These are phyloP conservation scores for Leccinum broughii DNA, from an alignment of 768 basidiomycete genomes.

Conservation along the genomic window DNA sequence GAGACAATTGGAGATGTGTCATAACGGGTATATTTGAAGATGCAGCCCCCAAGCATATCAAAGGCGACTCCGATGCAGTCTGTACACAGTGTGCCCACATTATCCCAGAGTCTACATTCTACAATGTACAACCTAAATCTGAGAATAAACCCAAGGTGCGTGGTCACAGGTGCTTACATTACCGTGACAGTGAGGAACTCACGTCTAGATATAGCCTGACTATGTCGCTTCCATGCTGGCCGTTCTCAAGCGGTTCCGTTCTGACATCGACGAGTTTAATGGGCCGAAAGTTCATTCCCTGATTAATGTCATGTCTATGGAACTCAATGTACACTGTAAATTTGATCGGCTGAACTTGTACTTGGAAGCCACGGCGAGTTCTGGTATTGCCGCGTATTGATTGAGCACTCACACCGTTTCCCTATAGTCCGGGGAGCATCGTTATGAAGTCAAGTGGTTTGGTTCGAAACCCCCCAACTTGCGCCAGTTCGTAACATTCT, in stretches of 20 bases:
- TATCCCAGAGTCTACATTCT: constrained; percentile 6
- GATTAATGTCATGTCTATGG: constrained; percentile 7
- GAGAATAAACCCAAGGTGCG: not conserved
- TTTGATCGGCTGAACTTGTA: constrained; percentile 8
- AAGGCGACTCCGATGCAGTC: not conserved
- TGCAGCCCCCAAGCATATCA: not conserved
- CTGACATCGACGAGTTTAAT: not conserved
- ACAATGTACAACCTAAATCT: not conserved
- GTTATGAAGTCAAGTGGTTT: constrained; percentile 9
- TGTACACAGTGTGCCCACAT: constrained; percentile 1
- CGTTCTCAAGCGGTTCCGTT: not conserved
- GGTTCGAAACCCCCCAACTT: not conserved
- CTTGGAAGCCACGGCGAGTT: constrained; percentile 10
- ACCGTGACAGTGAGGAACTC: not conserved
- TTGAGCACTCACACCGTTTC: not conserved
- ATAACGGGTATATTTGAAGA: constrained; percentile 30
- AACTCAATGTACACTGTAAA: not conserved
- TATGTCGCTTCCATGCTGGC: not conserved
- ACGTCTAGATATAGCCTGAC: not conserved
- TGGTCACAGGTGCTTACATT: not conserved
- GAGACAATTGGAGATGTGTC: constrained; percentile 38
- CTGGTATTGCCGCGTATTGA: not conserved
- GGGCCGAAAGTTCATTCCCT: constrained; percentile 8
- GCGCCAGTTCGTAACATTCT: constrained; percentile 5
- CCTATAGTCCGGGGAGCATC: not conserved